Base-by-base conservation (phyloP, 2,329 filamentous ascomycete genomes). In the Colletotrichum cereale region DNA sequence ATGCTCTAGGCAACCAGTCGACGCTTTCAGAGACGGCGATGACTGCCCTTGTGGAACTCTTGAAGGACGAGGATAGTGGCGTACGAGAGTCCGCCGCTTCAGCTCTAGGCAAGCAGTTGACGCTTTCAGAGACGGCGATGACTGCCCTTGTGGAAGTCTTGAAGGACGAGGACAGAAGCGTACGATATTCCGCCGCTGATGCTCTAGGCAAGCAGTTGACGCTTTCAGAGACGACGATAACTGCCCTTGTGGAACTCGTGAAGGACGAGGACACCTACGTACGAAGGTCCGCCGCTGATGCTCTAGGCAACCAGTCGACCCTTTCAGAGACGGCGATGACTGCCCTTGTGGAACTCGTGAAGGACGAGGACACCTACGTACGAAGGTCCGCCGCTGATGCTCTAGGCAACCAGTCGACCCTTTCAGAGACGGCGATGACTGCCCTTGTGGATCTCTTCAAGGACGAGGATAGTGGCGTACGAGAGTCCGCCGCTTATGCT, bases 201-300 rank as follows among this genome's bases (percentile, higher is more conserved):
- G 55, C 67, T 38, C 34, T 71, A 66, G 34, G 56, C 14, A 40
- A 42, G 21, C 67, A 66, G 21, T 53, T 55, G 53, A 62, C 47
- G 1, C 24, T 72, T 11, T 53, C 62, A 62, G 66, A 72, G 11
- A 53, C 24, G 6, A 29, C 36, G 2, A 58, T 31, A 2, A 34
- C 31, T 34, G 50, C 50, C 18, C 14, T 55, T 55, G 5, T 55
- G 50, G 14, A 21, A 21, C 56, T 60, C 56, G 29, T 60, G 5
- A 29, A 60, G 11, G 12, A 60, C 38, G 7, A 60, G 24, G 2
- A 60, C 24, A 44, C 5, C 11, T 0, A 18, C 21, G 56, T 44
- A 47, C 1, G 11, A 60, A 1, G 0, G 3, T 42, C 14, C 4
- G 40, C 56, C n/a, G 24, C 40, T 44, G 0, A 40, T 16, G 53